phyloP scores from a whole-genome alignment of 139 green algal species.

The Chlorella sp. region DNA sequence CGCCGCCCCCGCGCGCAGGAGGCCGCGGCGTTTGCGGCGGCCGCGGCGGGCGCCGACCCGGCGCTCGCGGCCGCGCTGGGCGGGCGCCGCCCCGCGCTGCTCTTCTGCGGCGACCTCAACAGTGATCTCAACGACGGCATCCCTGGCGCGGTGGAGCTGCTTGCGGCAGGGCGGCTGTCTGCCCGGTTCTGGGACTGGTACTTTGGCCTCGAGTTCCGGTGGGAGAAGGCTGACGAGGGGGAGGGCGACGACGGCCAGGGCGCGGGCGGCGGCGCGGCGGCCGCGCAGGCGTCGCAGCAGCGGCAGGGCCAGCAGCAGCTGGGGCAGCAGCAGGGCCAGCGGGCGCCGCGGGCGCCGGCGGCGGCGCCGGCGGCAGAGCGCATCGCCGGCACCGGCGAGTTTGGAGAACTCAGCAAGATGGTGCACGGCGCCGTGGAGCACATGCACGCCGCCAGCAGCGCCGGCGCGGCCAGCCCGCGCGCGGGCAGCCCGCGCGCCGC shows the following conservation, averaged over 20 bases:
- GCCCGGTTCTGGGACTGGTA: conserved; percentile 85
- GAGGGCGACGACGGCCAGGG: conserved; percentile 42
- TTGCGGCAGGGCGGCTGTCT: conserved; percentile 62
- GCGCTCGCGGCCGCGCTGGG: not conserved
- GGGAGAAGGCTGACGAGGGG: conserved; percentile 48
- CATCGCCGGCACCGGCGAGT: not conserved
- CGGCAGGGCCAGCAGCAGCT: not conserved
- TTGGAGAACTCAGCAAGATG: conserved; percentile 34
- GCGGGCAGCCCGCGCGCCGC: not conserved
- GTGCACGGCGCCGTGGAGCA: conserved; percentile 25
- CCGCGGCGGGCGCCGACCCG: not conserved
- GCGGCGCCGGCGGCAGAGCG: not conserved
- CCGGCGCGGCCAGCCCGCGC: not conserved
- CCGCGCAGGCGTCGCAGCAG: too few species aligned
- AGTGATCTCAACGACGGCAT: conserved; percentile 85
- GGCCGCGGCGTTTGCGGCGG: too few species aligned
- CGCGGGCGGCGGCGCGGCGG: conserved; percentile 6
- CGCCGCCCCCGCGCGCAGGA: too few species aligned
- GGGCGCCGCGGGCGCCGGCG: not conserved
- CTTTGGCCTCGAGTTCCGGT: conserved; percentile 70
- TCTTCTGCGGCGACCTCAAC: conserved; percentile 91
- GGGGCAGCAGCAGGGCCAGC: not conserved
- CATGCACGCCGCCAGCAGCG: not conserved
- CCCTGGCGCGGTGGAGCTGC: conserved; percentile 84
- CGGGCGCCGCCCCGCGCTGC: conserved; percentile 39